Evolutionary conservation across 805 yeast species (phyloP).

Genomic region (Spathaspora boniae): DNA sequence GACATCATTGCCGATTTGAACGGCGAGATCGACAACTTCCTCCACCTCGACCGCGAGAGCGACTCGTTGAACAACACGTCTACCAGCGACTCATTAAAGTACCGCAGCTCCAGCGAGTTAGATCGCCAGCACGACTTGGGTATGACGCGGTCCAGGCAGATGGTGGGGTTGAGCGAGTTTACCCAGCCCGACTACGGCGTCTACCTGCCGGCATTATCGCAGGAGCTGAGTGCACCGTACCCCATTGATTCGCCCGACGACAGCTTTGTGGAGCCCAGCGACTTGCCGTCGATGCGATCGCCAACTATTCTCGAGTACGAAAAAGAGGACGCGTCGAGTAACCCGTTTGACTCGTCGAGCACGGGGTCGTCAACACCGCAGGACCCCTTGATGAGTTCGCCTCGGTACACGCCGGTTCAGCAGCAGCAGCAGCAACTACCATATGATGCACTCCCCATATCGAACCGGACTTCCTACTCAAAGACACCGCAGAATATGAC

Average conservation of each 20-base stretch:
- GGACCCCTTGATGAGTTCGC: too few species aligned
- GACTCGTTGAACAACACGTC: too few species aligned
- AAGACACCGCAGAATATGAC: background rate
- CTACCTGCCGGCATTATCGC: background rate
- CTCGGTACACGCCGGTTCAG: too few species aligned
- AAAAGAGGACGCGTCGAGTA: too few species aligned
- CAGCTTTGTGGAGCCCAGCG: too few species aligned
- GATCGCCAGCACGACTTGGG: background rate
- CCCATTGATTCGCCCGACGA: constrained; percentile 7
- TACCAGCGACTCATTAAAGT: too few species aligned
- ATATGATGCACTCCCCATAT: too few species aligned
- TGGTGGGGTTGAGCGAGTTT: background rate
- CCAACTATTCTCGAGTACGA: too few species aligned
- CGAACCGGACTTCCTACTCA: background rate
- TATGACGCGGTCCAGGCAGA: background rate
- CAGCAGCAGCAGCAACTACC: too few species aligned
- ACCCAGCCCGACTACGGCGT: background rate
- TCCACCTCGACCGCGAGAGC: constrained; percentile 9
- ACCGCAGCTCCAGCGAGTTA: constrained; percentile 1
- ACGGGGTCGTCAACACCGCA: too few species aligned
- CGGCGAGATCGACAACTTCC: constrained; percentile 20
- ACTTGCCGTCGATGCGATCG: too few species aligned
- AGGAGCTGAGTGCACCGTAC: constrained; percentile 1
- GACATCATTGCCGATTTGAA: constrained; percentile 24
- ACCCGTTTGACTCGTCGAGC: too few species aligned